Conservation (phyloP, 148 eudicot genomes). For the Silene uniflora region DNA sequence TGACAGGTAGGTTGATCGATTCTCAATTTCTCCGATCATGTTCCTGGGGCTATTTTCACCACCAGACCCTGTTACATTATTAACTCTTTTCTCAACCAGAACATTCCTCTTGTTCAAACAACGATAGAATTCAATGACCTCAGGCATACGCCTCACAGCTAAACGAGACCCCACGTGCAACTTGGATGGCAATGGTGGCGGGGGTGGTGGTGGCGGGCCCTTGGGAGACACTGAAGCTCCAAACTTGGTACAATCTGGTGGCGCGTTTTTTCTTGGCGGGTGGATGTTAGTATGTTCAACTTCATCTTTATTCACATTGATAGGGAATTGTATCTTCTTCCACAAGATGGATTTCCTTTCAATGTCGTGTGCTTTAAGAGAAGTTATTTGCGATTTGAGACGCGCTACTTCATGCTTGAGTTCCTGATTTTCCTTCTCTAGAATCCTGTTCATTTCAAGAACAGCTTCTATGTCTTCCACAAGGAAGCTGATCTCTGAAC, state of each 20-base stretch:
- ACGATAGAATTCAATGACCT: slow-evolving; percentile 75
- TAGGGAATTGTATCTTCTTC: slow-evolving; percentile 61
- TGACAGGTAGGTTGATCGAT: slow-evolving; percentile 63
- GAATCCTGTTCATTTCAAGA: slow-evolving; percentile 40
- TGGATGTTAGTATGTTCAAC: not conserved
- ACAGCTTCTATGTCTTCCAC: slow-evolving; percentile 67
- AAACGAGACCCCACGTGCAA: slow-evolving; percentile 26
- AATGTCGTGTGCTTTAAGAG: slow-evolving; percentile 59
- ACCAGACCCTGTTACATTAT: slow-evolving; percentile 23
- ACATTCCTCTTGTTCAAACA: slow-evolving; percentile 56
- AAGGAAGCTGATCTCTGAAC: slow-evolving; percentile 36
- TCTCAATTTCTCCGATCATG: slow-evolving; percentile 94
- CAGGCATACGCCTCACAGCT: slow-evolving; percentile 61
- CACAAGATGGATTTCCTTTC: slow-evolving; percentile 57
- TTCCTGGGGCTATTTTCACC: slow-evolving; percentile 39
- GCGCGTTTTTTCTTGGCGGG: not conserved
- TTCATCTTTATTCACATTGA: not conserved
- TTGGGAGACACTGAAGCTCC: not conserved
- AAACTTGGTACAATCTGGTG: not conserved
- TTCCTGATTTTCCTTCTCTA: slow-evolving; percentile 61
- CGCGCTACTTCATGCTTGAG: slow-evolving; percentile 47
- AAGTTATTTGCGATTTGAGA: slow-evolving; percentile 45
- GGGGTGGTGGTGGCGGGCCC: slow-evolving; percentile 45
- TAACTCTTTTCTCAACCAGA: slow-evolving; percentile 38
- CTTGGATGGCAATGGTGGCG: slow-evolving; percentile 55